Evolutionary conservation across 179 eudicot genomes (phyloP), one percentile per base, ranked within the genome.

Genomic region (Corrigiola litoralis): DNA sequence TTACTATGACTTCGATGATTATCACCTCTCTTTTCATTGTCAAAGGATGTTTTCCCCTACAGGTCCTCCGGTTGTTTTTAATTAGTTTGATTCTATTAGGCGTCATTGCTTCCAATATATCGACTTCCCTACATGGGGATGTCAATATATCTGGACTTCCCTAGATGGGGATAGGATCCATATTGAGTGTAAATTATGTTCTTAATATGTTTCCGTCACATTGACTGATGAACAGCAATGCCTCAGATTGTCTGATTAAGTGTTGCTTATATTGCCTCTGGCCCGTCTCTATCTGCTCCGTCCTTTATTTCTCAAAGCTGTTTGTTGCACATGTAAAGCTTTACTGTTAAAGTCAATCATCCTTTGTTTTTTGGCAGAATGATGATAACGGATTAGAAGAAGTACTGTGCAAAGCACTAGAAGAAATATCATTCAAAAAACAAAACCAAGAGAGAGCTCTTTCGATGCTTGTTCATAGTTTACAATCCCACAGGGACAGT

Each of bases 361-460:
- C 58, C 20, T 25, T 25, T 20, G 20, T 56, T 51, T 53, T 74
- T 45, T 49, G 44, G 60, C 87, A 94, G 97, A 75, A 71, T 70
- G 75, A 75, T 63, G 84, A 79, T 66, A 76, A 74, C 46, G 87
- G 77, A 65, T 67, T 88, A 37, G 94, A 80, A 77, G 67, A 77
- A 64, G 81, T 81, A 24, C 66, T 94, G 16, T 79, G 79, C 75
- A 79, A 72, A 73, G 97, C 97, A 14, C 74, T 94, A 79, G 90
- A 90, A 79, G 91, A 86, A 66, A 79, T 94, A 78, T 75, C 84
- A 55, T 64, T 78, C 62, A 85, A 80, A 69, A 94, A 85, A 70
- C 87, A 80, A 63, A 70, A 80, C 70, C 91, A 90, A 56, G 97
- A 90, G 85, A 83, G 77, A 76, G 87, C 90, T 70, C 64, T 94